Base-by-base conservation (phyloP, 768 basidiomycete genomes). In the Boletus reticuloceps region DNA sequence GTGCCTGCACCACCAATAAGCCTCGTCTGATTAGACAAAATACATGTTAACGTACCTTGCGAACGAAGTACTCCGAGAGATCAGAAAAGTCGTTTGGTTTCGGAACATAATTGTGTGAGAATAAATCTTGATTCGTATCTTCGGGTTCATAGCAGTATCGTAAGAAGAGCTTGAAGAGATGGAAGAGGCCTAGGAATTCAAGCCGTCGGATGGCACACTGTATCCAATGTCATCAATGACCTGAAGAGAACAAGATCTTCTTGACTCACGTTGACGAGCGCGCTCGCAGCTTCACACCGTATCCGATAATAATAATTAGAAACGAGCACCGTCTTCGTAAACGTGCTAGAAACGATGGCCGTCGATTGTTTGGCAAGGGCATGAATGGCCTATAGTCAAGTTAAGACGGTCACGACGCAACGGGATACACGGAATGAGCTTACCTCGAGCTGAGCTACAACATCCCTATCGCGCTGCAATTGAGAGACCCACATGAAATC, bases 401-500 rank as follows among this genome's bases (percentile, higher is more conserved):
- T 58, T 40, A 10, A 60, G 60, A 55, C 53, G 27, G 47, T 19
- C 17, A n/a, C n/a, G 22, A 42, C n/a, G n/a, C 3, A 7, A 14
- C 34, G 11, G 16, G 39, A 16, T 25, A 53, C 41, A 32, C 17
- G n/a, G 16, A 50, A 32, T 34, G 27, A 40, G 70, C 85, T 64
- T 60, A 92, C 96, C 86, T 98, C 95, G 14, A 98, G 77, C 70
- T 99, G 97, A 2, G 96, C 97, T 20, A 98, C 88, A 37, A 99
- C 95, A 73, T 99, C 97, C 58, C 94, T 78, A 72, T 99, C 97
- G 53, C 94, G 79, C 72, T 96, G 93, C 48, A 99, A 75, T 69
- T 98, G 97, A 39, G 88, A 92, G 20, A 96, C 90, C 94, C 95
- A 99, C 92, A 96, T 96, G 66, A 94, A 98, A 75, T 95, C 94